Evolutionary conservation across 169 alveolate species (phyloP).

Genomic region (Plasmodium cynomolgi): DNA sequence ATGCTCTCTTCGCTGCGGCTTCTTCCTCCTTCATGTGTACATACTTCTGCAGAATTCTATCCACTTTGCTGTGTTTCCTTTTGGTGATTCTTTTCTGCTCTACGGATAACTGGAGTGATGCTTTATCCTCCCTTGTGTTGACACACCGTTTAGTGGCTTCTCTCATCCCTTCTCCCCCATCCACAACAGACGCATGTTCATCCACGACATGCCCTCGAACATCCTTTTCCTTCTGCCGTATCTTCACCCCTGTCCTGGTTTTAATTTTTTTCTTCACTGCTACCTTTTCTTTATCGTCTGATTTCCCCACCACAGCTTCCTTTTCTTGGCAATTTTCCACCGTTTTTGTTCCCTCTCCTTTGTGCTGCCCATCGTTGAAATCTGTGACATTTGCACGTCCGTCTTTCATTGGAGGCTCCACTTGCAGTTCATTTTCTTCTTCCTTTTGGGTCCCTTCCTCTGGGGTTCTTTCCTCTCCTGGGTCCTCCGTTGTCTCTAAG

Average conservation of each 20-base stretch:
- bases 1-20: neutral
- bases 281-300: neutral
- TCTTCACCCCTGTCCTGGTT: neutral
- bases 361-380: neutral
- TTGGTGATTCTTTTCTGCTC: neutral
- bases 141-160: neutral
- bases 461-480: neutral
- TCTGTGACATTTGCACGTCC: neutral
- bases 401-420: neutral
- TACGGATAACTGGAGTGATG: neutral
- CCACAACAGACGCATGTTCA: neutral
- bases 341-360: neutral
- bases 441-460: neutral
- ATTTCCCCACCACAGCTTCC: neutral
- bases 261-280: neutral
- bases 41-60: constrained; percentile 32
- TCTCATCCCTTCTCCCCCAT: neutral
- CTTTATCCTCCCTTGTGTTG: neutral
- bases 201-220: neutral
- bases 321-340: neutral
- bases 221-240: neutral
- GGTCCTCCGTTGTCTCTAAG: neutral
- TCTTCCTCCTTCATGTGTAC: constrained; percentile 22
- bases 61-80: constrained; percentile 14
- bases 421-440: constrained; percentile 2